Base-by-base conservation (phyloP, 1,284 basidiomycete species). In the Malassezia equina region DNA sequence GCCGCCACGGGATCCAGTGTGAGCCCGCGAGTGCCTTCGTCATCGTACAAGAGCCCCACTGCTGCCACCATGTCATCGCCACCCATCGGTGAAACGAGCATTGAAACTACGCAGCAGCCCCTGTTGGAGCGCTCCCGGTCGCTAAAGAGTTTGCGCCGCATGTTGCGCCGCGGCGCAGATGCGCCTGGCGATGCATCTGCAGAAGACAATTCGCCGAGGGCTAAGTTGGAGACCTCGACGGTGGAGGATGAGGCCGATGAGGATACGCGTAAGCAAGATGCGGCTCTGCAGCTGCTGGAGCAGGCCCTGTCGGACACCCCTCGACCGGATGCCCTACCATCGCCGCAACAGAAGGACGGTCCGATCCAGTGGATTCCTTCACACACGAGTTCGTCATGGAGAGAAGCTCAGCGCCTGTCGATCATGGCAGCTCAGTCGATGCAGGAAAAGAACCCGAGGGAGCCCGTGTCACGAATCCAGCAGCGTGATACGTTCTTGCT, bases 281-380 rank as follows among this genome's bases (percentile, higher is more conserved):
- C 42, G 15, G 43, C 41, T 17, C 41, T 55, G 27, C 31, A 43
- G 47, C 53, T 23, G 24, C 42, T 55, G 29, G 53, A 55, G 33
- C 21, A 32, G 19, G 31, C 24, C 1, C 47, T 55, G 17, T 31
- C 34, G 1, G 53, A 43, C 7, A 15, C 23, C 8, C 41, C 33
- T 1, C 9, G 29, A 21, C 23, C 28, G 31, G 34, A 21, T 13
- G 53, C 34, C n/a, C 15, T 32, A 21, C 24, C 27, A 8, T 33
- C 31, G n/a, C 17, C 47, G 33, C 40, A 27, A 25, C 24, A 15
- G 17, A 46, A 7, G 27, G 52, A 55, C 23, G 53, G 53, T 3
- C 53, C 53, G n/a, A 43, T 55, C 32, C 53, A 55, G 27, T 55
- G 53, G 53, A 55, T 55, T 29, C 53, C 53, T 5, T 21, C 36